phyloP scores from a whole-genome alignment of 208 protist genomes.

The Angomonas deanei region DNA sequence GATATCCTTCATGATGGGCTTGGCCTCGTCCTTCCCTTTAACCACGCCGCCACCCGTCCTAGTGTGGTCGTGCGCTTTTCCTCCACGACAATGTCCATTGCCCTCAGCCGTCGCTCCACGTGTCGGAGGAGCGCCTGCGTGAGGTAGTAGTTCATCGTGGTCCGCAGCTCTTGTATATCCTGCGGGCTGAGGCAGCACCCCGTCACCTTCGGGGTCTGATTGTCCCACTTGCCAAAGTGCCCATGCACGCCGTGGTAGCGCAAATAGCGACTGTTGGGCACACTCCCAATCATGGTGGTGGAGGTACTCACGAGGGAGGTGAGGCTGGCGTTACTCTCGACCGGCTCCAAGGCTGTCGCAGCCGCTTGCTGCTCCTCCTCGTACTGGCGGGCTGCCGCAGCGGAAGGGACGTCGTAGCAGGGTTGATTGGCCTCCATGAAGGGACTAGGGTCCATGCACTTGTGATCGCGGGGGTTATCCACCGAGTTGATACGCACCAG shows the following conservation, averaged over 20 bases:
- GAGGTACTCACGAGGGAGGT: not conserved
- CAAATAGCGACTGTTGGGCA: constrained; percentile 1
- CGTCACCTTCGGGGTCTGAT: constrained; percentile 43
- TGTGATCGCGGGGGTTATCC: constrained; percentile 32
- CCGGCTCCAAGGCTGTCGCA: constrained; percentile 7
- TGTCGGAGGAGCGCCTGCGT: constrained; percentile 58
- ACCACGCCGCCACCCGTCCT: constrained; percentile 78
- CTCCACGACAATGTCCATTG: constrained; percentile 51
- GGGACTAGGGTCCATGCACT: constrained; percentile 48
- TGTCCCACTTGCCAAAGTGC: constrained; percentile 46
- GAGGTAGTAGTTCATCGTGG: constrained; percentile 72
- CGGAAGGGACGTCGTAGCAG: constrained; percentile 61
- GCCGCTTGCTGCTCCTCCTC: constrained; percentile 10
- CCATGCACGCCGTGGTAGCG: constrained; percentile 28
- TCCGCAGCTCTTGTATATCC: constrained; percentile 46
- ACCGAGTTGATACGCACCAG: constrained; percentile 70
- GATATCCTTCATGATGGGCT: constrained; percentile 25
- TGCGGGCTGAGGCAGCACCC: constrained; percentile 72
- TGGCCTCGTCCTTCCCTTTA: constrained; percentile 65
- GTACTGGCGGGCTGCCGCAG: constrained; percentile 14
- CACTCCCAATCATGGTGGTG: not conserved
- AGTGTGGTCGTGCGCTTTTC: constrained; percentile 76
- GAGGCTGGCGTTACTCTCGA: not conserved
- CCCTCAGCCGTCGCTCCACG: constrained; percentile 62
- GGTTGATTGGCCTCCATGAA: constrained; percentile 68